Base-by-base conservation (phyloP, 495 filamentous ascomycete species). In the Aspergillus leporis region DNA sequence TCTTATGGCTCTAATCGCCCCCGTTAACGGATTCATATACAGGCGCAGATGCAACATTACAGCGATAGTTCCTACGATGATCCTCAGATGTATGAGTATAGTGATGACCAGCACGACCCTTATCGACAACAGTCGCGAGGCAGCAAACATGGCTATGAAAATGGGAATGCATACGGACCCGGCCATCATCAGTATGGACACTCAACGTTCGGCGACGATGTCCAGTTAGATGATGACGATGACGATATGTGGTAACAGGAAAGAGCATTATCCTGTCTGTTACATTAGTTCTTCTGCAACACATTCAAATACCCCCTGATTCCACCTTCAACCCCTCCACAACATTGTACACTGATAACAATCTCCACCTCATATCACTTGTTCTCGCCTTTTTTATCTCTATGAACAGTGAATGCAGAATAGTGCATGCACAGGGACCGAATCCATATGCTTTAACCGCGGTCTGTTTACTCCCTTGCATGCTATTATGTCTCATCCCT, bases 11-110 rank as follows among this genome's bases (percentile, higher is more conserved):
- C 30, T 32, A 7, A 2, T 32, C 6, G 22, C 25, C 50, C 18
- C 31, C 22, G 14, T 58, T 16, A 56, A 56, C 81, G 66, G 25
- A 28, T 28, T 65, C 65, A 5, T 53, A 14, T 43, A 25, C 43
- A 82, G 73, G 70, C 80, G 56, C 80, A 83, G 68, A 77, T 83
- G 48, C 80, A 77, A 60, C 77, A 84, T 67, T 75, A 85, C 61
- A 72, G 70, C 32, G 79, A 79, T 45, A 75, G 72, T 61, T 79
- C 80, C 63, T 84, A 83, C 51, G 81, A 85, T 53, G 82, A 85
- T 57, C 74, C 76, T 51, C 79, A 84, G 58, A 81, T 82, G 68
- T 85, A 84, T 61, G 79, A 85, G 58, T 84, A 85, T 65, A 74
- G 83, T 51, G 76, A 79, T 49, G 76, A 84, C 64, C 70, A 72